Base-by-base conservation (phyloP, 139 green algal genomes). In the Tetradesmus obliquus region DNA sequence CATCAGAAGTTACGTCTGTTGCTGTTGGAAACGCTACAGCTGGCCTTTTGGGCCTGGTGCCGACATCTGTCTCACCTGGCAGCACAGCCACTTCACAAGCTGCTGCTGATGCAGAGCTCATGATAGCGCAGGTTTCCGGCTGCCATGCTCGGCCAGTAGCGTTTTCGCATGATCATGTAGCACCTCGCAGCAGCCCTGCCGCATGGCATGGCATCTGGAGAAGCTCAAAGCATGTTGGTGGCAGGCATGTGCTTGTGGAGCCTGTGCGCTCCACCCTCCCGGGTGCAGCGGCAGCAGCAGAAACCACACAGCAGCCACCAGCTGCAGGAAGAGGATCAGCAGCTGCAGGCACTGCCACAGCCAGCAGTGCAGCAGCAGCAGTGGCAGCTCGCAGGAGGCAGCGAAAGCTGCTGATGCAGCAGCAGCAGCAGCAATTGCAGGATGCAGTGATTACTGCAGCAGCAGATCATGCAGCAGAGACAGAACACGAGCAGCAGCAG, bases 301-400 rank as follows among this genome's bases (percentile, higher is more conserved):
- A 32, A 80, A 17, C 9, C 20, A 22, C 85, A 54, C 15, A 22
- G 24, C 66, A 76, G 55, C 79, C 84, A 53, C 6, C 74, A 82
- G 58, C 91, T 71, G 55, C 58, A 74, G 54, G 22, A 86, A 4
- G 2, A 19, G 2, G 45, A 76, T 66, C 19, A 51, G n/a, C 66
- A 79, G 55, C 12, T 74, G 76, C 82, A 79, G 45, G 62, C 19
- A 45, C 55, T 66, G 58, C 88, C 57, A 19, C 13, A 54, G 17
- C 62, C 66, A 82, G 22, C 74, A n/a, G 22, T 69, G 55, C 76
- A 91, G 90, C 84, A 88, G 90, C 84, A 84, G 86, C 53, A 72
- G 79, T 80, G 79, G 86, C 24, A 82, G 79, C 79, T 80, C 20
- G 32, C 51, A 66, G 87, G 19, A 24, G n/a, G 22, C 54, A 86